phyloP scores from a whole-genome alignment of 202 grass and related monocot species.

The Panicum virgatum region DNA sequence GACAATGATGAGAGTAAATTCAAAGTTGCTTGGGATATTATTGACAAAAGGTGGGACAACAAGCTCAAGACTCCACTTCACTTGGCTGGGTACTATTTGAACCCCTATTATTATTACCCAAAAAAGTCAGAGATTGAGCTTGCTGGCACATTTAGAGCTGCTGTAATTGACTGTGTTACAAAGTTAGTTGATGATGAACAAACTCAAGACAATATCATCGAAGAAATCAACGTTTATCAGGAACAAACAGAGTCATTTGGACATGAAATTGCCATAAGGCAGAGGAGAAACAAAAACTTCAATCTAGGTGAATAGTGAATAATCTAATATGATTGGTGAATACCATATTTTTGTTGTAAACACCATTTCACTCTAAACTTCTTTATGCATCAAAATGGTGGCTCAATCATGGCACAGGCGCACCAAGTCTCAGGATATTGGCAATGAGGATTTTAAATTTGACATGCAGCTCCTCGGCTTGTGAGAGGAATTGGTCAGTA shows the following conservation, averaged over 20 bases:
- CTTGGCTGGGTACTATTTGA: slow-evolving; percentile 19
- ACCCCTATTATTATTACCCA: slow-evolving; percentile 16
- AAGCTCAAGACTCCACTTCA: slow-evolving; percentile 25
- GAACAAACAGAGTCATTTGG: neutral
- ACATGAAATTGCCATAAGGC: slow-evolving; percentile 9
- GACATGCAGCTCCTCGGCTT: neutral
- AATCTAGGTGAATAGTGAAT: slow-evolving; percentile 12
- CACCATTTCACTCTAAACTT: neutral
- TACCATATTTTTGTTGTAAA: too few relatives aligned
- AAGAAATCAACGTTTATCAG: neutral
- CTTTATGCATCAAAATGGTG: too few relatives aligned
- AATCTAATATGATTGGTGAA: too few relatives aligned
- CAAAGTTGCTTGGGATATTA: slow-evolving; percentile 14
- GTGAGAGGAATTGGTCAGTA: neutral
- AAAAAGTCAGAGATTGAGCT: slow-evolving; percentile 1
- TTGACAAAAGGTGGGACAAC: slow-evolving; percentile 33
- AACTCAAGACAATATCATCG: neutral
- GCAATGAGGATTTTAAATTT: neutral
- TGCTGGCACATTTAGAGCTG: neutral
- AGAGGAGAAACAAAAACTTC: slow-evolving; percentile 27
- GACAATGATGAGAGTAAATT: slow-evolving; percentile 2
- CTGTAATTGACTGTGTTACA: neutral
- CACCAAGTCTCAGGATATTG: neutral
- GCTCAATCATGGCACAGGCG: neutral
- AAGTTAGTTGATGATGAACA: neutral